Conservation (phyloP, 2,329 filamentous ascomycete genomes). For the Rhinocladiella similis region DNA sequence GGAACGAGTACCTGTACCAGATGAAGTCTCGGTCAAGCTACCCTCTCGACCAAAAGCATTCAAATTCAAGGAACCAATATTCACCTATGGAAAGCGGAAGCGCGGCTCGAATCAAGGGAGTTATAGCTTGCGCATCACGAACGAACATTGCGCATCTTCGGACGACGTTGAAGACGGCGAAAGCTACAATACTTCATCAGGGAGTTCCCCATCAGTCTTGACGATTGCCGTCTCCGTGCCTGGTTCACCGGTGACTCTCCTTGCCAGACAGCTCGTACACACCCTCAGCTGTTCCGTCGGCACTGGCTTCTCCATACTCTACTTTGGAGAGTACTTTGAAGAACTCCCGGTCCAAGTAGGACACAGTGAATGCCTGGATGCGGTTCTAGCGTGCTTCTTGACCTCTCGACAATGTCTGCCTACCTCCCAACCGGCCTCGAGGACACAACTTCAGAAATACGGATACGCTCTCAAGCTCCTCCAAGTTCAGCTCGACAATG, state of each 20-base stretch:
- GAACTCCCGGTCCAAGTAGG: neutral
- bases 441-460: neutral
- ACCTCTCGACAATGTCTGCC: neutral
- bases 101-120: neutral
- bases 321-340: neutral
- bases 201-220: neutral
- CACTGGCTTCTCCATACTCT: neutral
- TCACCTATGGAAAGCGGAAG: neutral
- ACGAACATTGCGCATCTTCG: neutral
- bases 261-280: neutral
- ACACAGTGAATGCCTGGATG: neutral
- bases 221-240: neutral
- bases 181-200: neutral
- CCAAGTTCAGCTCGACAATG: neutral
- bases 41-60: neutral
- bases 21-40: neutral
- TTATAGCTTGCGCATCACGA: neutral
- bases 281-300: neutral
- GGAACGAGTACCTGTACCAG: neutral
- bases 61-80: neutral
- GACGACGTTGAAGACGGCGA: neutral
- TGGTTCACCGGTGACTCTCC: neutral
- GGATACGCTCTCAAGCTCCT: neutral
- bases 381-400: neutral
- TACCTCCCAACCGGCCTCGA: neutral